phyloP scores from a whole-genome alignment of 371 early-diverging fungal genomes.

The Apophysomyces variabilis region DNA sequence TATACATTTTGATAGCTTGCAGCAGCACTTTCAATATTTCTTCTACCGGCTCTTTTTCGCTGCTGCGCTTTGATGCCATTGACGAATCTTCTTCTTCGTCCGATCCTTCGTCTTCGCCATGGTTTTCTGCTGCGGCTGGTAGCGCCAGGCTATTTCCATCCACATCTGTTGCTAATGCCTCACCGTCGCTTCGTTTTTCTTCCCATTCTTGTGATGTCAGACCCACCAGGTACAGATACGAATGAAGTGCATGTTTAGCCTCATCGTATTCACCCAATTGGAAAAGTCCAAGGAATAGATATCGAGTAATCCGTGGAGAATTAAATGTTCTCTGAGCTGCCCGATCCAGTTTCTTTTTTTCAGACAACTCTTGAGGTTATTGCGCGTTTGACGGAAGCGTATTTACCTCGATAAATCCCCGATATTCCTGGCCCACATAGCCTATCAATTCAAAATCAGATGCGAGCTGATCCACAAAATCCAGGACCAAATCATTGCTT shows the following conservation, averaged over 20 bases:
- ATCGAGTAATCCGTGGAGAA: slow-evolving; percentile 72
- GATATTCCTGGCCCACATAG: slow-evolving; percentile 38
- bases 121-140: slow-evolving; percentile 12
- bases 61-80: slow-evolving; percentile 32
- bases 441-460: slow-evolving; percentile 61
- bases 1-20: slow-evolving; percentile 52
- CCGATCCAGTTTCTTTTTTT: slow-evolving; percentile 60
- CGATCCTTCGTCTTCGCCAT: slow-evolving; percentile 5
- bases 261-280: slow-evolving; percentile 76
- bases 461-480: slow-evolving; percentile 68
- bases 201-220: slow-evolving; percentile 39
- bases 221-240: slow-evolving; percentile 66
- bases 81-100: slow-evolving; percentile 3
- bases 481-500: slow-evolving; percentile 59
- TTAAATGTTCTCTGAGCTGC: slow-evolving; percentile 72
- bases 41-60: slow-evolving; percentile 31
- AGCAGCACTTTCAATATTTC: slow-evolving; percentile 51
- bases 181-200: slow-evolving; percentile 32
- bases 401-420: slow-evolving; percentile 53
- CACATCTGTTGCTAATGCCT: slow-evolving; percentile 34
- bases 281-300: slow-evolving; percentile 62
- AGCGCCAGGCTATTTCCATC: slow-evolving; percentile 29
- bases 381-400: too few relatives aligned
- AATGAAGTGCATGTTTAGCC: slow-evolving; percentile 67
- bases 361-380: too few relatives aligned